Base-by-base conservation (phyloP, 2,329 filamentous ascomycete genomes). In the Rutstroemia sp. region DNA sequence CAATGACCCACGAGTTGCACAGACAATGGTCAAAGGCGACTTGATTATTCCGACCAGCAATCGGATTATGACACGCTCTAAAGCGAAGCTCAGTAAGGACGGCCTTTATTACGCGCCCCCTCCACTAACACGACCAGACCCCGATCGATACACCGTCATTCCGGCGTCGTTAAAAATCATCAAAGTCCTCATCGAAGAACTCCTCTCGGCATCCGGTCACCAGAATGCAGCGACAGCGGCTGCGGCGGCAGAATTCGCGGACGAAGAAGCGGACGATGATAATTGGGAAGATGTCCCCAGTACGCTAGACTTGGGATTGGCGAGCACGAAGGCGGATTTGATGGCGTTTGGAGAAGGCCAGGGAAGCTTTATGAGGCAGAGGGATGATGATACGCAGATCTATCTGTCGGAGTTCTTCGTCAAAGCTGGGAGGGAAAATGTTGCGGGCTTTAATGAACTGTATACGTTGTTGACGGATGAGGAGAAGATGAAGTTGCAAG, bases 141-240 rank as follows among this genome's bases (percentile, higher is more conserved):
- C 94, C 16, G 92, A 96, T 69, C 86, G 87, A 70, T 97, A 87
- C 75, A 96, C 91, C 5, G 83, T 88, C 59, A 84, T 99, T 58
- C 83, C 92, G 0, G 92, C 92, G 0, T 86, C 90, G 1, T 80
- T 99, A 68, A 99, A 99, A 75, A 96, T 99, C 59, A 75, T 97
- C 72, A 99, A 99, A 76, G 87, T 97, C 4, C 82, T 99, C 8
- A 87, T 97, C 48, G 90, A 96, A 68, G 94, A 99, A 73, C 82
- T 99, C 3, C 78, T 88, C 5, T 90, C 89, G 0, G 90, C 91
- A 1, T 86, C 88, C 4, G 90, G 89, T 23, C 73, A 74, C n/a
- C 73, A 77, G 58, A 75, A 75, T 49, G 79, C 83, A 51, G 77
- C 85, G 1, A 81, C 82, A 44, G 74, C 78, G 3, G 81, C 82